Percentiles rank a stretch among this genome's conserved stretches.
Evolutionary conservation across 2,329 filamentous ascomycete genomes (phyloP).

Genomic region (Pseudopyrenochaeta lycopersici): DNA sequence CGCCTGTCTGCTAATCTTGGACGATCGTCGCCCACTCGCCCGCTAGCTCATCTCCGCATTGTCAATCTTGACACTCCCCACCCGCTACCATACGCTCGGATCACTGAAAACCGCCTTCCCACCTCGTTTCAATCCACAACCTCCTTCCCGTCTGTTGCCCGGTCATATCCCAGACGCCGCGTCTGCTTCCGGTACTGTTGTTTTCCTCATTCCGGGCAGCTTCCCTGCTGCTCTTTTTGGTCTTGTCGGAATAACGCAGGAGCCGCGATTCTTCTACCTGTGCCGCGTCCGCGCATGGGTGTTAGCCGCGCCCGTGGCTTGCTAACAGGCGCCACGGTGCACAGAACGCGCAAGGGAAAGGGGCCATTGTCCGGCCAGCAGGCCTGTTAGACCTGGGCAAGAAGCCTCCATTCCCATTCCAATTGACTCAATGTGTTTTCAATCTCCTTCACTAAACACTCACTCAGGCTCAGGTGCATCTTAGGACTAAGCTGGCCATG

Average conservation of each 20-base stretch:
- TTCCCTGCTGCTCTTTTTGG: constrained; percentile 2
- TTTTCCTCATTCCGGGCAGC: constrained; percentile 5
- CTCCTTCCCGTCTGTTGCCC: constrained; percentile 1
- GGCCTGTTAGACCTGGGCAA: no score
- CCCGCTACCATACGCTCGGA: constrained; percentile 24
- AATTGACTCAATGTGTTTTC: background rate
- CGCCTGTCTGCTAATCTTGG: no score
- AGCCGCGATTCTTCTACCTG: constrained; percentile 10
- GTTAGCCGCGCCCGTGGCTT: constrained; percentile 26
- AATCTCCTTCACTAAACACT: background rate
- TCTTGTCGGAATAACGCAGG: background rate
- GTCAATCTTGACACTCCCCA: constrained; percentile 7
- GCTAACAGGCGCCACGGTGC: constrained; percentile 10
- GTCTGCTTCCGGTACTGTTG: background rate
- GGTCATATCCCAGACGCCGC: constrained; percentile 7
- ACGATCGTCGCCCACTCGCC: constrained; percentile 6
- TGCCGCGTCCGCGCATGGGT: constrained; percentile 21
- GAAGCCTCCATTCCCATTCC: background rate
- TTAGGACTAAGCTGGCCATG: background rate
- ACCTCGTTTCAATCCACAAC: background rate
- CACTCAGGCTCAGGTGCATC: background rate
- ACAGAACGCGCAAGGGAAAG: constrained; percentile 2
- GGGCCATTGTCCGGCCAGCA: constrained; percentile 12
- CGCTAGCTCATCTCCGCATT: constrained; percentile 19
- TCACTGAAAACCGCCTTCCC: background rate